These are phyloP conservation scores for Plectranthus barbatus DNA, from an alignment of 257 asterid species.

Conservation along the genomic window DNA sequence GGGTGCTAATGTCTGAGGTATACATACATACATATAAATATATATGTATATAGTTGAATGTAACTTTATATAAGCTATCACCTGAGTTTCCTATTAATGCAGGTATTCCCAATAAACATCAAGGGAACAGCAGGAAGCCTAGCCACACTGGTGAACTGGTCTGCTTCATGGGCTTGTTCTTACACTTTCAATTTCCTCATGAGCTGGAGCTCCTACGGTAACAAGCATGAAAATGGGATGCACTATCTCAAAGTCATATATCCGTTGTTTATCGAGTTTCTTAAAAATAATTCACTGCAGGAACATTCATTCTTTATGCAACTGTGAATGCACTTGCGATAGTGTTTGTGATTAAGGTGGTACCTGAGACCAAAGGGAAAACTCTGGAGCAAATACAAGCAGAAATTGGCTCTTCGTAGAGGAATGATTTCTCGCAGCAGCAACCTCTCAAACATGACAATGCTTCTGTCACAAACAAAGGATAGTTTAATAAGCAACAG, in stretches of 20 bases:
- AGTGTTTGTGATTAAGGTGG: slow-evolving; percentile 60
- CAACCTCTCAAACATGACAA: background rate
- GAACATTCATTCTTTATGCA: slow-evolving; percentile 78
- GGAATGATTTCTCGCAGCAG: background rate
- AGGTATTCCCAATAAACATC: slow-evolving; percentile 88
- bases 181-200: slow-evolving; percentile 89
- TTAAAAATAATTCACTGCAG: slow-evolving; percentile 24
- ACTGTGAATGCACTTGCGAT: slow-evolving; percentile 55
- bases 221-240: background rate
- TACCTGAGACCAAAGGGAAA: slow-evolving; percentile 93
- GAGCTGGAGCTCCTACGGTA: slow-evolving; percentile 85
- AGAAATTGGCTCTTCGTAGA: slow-evolving; percentile 33
- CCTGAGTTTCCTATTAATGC: background rate
- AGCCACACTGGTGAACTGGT: slow-evolving; percentile 90
- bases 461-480: background rate
- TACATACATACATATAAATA: background rate
- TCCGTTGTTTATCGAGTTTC: background rate
- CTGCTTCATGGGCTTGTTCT: slow-evolving; percentile 88
- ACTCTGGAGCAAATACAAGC: slow-evolving; percentile 86
- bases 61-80: too few species aligned
- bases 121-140: slow-evolving; percentile 95
- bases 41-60: background rate
- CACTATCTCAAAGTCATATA: too few species aligned
- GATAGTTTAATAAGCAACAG: background rate
- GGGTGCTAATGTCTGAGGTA: slow-evolving; percentile 99